Base-by-base conservation (phyloP, 768 basidiomycete genomes). In the Tricholoma furcatifolium region DNA sequence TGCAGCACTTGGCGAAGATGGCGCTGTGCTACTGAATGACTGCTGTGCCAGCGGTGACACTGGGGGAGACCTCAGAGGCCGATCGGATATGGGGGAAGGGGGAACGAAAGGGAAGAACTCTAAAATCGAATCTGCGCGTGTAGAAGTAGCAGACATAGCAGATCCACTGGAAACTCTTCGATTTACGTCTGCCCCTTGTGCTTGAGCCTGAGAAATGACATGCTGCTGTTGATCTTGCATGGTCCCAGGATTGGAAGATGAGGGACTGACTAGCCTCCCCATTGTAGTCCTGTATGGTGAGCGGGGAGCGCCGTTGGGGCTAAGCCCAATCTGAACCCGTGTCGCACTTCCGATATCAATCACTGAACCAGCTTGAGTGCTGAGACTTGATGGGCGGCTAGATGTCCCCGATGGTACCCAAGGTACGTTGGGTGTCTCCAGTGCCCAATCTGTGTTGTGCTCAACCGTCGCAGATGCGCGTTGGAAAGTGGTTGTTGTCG, bases 101-200 rank as follows among this genome's bases (percentile, higher is more conserved):
- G 91, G 91, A 8, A 93, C 90, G 65, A 93, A 92, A 32, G 88
- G 89, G 76, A 93, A 93, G 12, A 83, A 85, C 67, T 91, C 91
- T 23, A 93, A 76, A 59, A 93, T 90, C 3, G 90, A 92, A 64
- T 93, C 90, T 23, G 89, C 88, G 44, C 81, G 80, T 2, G 86
- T 86, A 9, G 87, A 87, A 12, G 86, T 72, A 11, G 81, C 81
- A 30, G 85, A 87, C 51, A 85, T 67, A 43, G 82, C 80, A 27
- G 88, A 91, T 5, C 83, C 81, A 51, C 78, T 80, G 5, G 89
- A 86, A 56, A 81, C 76, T 49, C 83, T 74, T 56, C 78, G 75
- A 53, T 67, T 69, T 57, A 65, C 71, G 44, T 76, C 76, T 46
- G 75, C 61, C 41, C 76, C 81, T 56, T 76, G 82, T 14, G 81